These are phyloP conservation scores for Hirsutella thompsonii DNA, from an alignment of 2,329 filamentous ascomycete species.

Conservation along the genomic window DNA sequence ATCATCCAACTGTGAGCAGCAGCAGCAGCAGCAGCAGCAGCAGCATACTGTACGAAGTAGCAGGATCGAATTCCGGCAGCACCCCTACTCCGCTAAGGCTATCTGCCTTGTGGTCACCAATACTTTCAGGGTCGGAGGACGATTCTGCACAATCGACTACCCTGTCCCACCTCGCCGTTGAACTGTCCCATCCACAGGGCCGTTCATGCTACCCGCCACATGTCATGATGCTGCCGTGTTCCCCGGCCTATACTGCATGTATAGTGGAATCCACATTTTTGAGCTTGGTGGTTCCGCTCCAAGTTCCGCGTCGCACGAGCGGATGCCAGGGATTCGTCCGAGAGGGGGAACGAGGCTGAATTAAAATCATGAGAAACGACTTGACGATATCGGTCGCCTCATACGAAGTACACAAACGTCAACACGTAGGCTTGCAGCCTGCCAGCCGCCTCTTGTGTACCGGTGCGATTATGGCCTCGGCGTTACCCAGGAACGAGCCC, in stretches of 20 bases:
- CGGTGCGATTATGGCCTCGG: neutral
- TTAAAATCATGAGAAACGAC: no score
- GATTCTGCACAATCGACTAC: neutral
- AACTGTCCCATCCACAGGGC: neutral
- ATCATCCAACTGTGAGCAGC: no score
- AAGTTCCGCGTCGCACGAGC: neutral
- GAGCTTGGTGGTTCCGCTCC: neutral
- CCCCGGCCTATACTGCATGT: neutral
- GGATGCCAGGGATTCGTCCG: neutral
- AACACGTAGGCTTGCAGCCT: neutral
- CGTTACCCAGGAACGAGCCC: neutral
- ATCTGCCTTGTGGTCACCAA: no score
- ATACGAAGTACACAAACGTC: no score
- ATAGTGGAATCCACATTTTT: neutral
- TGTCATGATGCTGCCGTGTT: slow-evolving; percentile 1
- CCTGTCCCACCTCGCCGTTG: neutral
- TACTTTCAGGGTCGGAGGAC: neutral
- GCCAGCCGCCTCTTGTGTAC: neutral
- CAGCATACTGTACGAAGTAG: no score
- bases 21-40: no score
- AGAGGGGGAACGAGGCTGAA: no score
- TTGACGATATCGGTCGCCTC: no score
- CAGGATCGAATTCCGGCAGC: no score
- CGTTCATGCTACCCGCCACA: slow-evolving; percentile 1
- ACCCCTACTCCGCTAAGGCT: no score